phyloP scores from a whole-genome alignment of 139 green algal species.

The Auxenochlorella pyrenoidosa region DNA sequence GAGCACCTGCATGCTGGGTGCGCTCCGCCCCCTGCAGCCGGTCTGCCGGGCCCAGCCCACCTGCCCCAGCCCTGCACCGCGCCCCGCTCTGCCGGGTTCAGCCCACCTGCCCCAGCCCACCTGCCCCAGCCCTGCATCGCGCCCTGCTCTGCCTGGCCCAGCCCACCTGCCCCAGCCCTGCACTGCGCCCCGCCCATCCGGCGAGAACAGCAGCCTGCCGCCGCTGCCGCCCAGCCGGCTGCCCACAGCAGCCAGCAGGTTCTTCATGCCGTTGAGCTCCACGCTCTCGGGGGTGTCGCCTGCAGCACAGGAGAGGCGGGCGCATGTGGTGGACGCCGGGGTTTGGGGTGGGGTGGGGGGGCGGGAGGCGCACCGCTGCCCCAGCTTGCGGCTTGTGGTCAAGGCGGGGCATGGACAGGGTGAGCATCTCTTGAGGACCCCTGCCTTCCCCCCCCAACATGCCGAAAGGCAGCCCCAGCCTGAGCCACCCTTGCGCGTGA shows the following conservation, averaged over 20 bases:
- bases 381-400: too few species aligned
- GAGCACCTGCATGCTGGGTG: too few species aligned
- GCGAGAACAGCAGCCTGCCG: slow-evolving; percentile 44
- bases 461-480: too few species aligned
- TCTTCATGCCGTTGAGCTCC: slow-evolving; percentile 60
- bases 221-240: slow-evolving; percentile 35
- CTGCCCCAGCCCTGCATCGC: slow-evolving; percentile 74
- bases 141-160: too few species aligned
- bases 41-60: neutral
- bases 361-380: neutral
- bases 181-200: slow-evolving; percentile 25
- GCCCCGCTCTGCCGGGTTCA: too few species aligned
- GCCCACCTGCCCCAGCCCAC: slow-evolving; percentile 70
- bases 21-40: neutral
- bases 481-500: too few species aligned
- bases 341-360: neutral
- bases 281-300: slow-evolving; percentile 79
- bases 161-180: slow-evolving; percentile 66
- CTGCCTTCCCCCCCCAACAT: too few species aligned
- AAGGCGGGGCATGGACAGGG: too few species aligned
- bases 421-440: too few species aligned
- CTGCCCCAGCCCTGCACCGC: slow-evolving; percentile 65
- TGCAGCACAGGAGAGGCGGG: neutral
- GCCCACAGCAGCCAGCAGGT: slow-evolving; percentile 55
- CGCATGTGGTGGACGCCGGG: too few species aligned